These are phyloP conservation scores for Pichia insulana DNA, from an alignment of 805 yeast species.

Conservation along the genomic window DNA sequence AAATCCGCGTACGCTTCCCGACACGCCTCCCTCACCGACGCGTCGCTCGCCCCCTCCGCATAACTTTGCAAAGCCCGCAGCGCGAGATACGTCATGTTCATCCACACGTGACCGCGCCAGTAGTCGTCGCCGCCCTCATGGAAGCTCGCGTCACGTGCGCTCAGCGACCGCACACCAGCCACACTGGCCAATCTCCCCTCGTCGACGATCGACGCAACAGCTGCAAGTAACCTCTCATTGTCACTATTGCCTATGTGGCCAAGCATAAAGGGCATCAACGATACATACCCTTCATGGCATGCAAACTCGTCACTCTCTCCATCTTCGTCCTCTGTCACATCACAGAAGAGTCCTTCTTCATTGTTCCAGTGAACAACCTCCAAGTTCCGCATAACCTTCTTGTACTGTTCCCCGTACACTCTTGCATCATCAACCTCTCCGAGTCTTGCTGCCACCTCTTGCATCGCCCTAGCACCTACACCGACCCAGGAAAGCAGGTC, in stretches of 20 bases:
- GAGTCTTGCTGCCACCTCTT: constrained; percentile 56
- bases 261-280: constrained; percentile 77
- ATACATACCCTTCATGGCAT: constrained; percentile 87
- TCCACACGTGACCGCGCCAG: constrained; percentile 95
- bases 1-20: constrained; percentile 46
- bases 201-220: constrained; percentile 54
- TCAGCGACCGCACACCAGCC: constrained; percentile 75
- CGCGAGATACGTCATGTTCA: constrained; percentile 78
- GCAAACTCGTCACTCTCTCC: constrained; percentile 47
- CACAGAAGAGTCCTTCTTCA: constrained; percentile 64
- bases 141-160: constrained; percentile 55
- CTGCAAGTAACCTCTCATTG: constrained; percentile 34
- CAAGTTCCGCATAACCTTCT: constrained; percentile 52
- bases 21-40: constrained; percentile 31
- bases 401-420: constrained; percentile 44
- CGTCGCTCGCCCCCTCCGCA: constrained; percentile 26
- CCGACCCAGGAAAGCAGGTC: constrained; percentile 92
- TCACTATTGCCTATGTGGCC: constrained; percentile 48
- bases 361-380: constrained; percentile 77
- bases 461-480: constrained; percentile 79
- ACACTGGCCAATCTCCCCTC: constrained; percentile 69
- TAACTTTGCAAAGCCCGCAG: constrained; percentile 64
- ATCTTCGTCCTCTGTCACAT: constrained; percentile 70
- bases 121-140: constrained; percentile 82
- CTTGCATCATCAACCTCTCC: constrained; percentile 50